Percentiles rank a stretch among this genome's conserved stretches.
Evolutionary conservation across 257 asterid species (phyloP).

Genomic region (Nemophila menziesii): DNA sequence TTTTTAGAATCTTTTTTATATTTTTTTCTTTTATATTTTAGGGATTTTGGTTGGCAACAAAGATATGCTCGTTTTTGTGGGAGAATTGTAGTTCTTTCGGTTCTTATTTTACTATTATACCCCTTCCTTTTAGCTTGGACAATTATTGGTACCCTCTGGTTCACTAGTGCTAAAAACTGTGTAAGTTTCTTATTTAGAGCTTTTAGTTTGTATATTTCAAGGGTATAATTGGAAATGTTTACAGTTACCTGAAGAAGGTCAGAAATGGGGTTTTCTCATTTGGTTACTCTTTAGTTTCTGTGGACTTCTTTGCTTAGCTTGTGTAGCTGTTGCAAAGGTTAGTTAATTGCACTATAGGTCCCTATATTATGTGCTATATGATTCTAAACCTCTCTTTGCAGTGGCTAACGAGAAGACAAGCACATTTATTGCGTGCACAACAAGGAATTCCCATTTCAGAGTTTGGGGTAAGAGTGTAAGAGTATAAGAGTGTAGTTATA

Average conservation of each 20-base stretch:
- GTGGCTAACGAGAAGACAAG: conserved; percentile 90
- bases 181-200: conserved; percentile 32
- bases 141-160: conserved; percentile 80
- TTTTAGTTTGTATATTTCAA: conserved; percentile 1
- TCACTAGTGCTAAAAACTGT: conserved; percentile 59
- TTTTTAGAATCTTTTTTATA: not conserved
- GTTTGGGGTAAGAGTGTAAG: conserved; percentile 53
- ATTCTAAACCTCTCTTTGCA: conserved; percentile 21
- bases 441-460: conserved; percentile 97
- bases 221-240: conserved; percentile 10
- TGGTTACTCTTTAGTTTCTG: conserved; percentile 96
- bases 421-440: conserved; percentile 75
- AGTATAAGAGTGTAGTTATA: not conserved
- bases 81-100: conserved; percentile 65
- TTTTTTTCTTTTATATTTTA: conserved; percentile 13
- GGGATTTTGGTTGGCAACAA: conserved; percentile 97
- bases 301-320: conserved; percentile 78
- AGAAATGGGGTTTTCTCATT: conserved; percentile 96
- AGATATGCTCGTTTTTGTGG: conserved; percentile 77
- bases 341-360: conserved; percentile 12
- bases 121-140: conserved; percentile 92
- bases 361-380: not conserved
- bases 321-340: conserved; percentile 79
- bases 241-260: conserved; percentile 92
- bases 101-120: conserved; percentile 61